Base-by-base conservation (phyloP, 2,329 filamentous ascomycete species). In the Aspergillus piperis region DNA sequence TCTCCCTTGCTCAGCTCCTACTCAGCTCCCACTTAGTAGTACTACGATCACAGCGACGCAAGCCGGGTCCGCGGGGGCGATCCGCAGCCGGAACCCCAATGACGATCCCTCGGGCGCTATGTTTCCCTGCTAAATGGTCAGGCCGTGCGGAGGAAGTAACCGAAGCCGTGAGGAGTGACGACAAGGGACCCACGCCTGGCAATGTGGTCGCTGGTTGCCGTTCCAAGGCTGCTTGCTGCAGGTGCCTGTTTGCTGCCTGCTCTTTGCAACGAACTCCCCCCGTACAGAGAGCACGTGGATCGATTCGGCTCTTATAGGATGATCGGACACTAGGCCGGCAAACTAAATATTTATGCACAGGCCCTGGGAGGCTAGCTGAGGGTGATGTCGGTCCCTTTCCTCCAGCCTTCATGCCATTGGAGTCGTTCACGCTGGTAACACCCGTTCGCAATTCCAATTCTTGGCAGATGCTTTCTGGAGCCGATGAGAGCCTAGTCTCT, bases 71-170 rank as follows among this genome's bases (percentile, higher is more conserved):
- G 47, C 30, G 47, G 47, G 30, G 47, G 47, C 47, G 47, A 50
- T 50, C 47, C 47, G 47, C 25, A 30, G 47, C 23, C 47, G n/a
- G 47, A 27, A 50, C 25, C 47, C 47, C 25, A 50, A 50, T 50
- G 47, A 44, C 41, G 41, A 50, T 50, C 47, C n/a, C 47, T 50
- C 47, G 47, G 47, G 47, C 23, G 47, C 47, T 27, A 50, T 50
- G 11, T 36, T 36, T 36, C 25, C 25, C 47, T 50, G 25, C 47
- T 30, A 32, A 50, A n/a, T 17, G 25, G 47, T 15, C 25, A 50
- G 47, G 47, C 47, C 8, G 47, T 50, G 47, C 47, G 47, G 47
- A 50, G 47, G 8, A 50, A 50, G 47, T 17, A 50, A 25, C 47
- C 47, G 47, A 17, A 17, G 47, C 47, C 7, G 47, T 50, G 41